Evolutionary conservation across 371 early-diverging fungal species (phyloP).

Genomic region (Mortierella sp.): DNA sequence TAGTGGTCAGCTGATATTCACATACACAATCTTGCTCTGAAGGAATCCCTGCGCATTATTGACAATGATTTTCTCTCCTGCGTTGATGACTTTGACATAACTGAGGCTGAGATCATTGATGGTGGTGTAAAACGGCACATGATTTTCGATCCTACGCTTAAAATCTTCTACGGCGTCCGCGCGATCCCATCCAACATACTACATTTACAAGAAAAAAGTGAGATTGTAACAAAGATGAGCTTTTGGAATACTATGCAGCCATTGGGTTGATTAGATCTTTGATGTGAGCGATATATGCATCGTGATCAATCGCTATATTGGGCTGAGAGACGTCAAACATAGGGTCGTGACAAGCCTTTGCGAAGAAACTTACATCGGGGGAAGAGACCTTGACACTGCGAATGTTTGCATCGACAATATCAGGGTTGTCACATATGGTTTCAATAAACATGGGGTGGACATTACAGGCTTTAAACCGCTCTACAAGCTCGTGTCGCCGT

Average conservation of each 20-base stretch:
- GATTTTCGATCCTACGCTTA: constrained; percentile 85
- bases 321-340: neutral
- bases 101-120: constrained; percentile 73
- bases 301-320: neutral
- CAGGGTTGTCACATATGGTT: constrained; percentile 85
- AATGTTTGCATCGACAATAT: constrained; percentile 81
- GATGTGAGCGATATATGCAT: neutral
- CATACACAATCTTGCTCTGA: constrained; percentile 87
- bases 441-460: constrained; percentile 83
- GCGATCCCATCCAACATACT: constrained; percentile 84
- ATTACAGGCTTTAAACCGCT: constrained; percentile 69
- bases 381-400: constrained; percentile 91
- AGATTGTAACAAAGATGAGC: neutral
- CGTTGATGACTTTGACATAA: constrained; percentile 92
- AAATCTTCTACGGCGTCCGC: constrained; percentile 92
- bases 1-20: too few species aligned
- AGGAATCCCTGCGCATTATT: constrained; percentile 87
- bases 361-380: constrained; percentile 78
- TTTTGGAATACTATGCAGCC: neutral
- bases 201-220: neutral
- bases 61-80: constrained; percentile 88
- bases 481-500: constrained; percentile 77
- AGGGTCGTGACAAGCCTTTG: neutral
- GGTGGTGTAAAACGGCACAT: constrained; percentile 85
- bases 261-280: constrained; percentile 1